Evolutionary conservation across 495 filamentous ascomycete species (phyloP).

Genomic region (Penicillium coprophilum): DNA sequence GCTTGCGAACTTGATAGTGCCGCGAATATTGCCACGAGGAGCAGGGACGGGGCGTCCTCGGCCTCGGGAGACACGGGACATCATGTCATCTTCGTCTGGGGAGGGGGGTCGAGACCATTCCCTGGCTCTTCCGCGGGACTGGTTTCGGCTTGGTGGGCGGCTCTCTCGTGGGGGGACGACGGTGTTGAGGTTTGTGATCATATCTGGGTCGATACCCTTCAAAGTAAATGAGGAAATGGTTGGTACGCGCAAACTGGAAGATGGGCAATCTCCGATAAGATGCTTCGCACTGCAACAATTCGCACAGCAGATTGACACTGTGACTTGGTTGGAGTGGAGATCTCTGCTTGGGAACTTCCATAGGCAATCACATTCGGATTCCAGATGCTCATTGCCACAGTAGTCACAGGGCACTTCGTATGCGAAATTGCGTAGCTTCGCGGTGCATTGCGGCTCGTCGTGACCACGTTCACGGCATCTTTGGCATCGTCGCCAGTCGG

Average conservation of each 20-base stretch:
- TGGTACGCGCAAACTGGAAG: conserved; percentile 25
- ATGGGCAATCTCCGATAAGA: conserved; percentile 46
- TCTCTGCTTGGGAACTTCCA: conserved; percentile 38
- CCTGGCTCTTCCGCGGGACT: neutral
- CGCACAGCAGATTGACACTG: conserved; percentile 49
- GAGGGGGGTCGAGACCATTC: conserved; percentile 21
- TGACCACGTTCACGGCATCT: conserved; percentile 51
- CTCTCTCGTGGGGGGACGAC: conserved; percentile 12
- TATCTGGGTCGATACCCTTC: conserved; percentile 34
- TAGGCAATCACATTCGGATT: conserved; percentile 43
- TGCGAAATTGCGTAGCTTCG: conserved; percentile 38
- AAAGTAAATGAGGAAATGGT: conserved; percentile 36
- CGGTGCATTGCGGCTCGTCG: conserved; percentile 35
- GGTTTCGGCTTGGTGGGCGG: neutral
- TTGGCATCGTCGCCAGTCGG: conserved; percentile 43
- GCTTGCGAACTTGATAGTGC: conserved; percentile 4
- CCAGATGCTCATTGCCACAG: conserved; percentile 45
- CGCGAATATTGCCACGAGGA: conserved; percentile 3
- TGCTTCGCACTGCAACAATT: conserved; percentile 48
- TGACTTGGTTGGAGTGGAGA: conserved; percentile 25
- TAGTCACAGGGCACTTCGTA: conserved; percentile 47
- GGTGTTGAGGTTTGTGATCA: conserved; percentile 40
- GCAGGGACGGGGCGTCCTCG: conserved; percentile 7
- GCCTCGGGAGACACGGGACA: conserved; percentile 14
- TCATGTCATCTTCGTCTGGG: conserved; percentile 33